Conservation (phyloP, 2,329 filamentous ascomycete genomes). For the Teratosphaeria nubilosa region DNA sequence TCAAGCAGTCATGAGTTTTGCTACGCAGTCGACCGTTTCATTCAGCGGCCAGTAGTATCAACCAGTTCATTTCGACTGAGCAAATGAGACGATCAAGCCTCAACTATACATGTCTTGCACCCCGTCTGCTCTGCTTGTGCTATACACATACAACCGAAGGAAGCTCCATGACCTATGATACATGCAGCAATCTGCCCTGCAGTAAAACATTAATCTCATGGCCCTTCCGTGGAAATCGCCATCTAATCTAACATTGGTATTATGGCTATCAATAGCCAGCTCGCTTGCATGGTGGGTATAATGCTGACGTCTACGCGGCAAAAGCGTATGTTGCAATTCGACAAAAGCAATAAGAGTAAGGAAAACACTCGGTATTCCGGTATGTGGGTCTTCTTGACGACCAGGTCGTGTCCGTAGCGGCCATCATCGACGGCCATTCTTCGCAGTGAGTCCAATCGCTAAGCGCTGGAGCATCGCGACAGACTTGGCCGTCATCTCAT, state of each 20-base stretch:
- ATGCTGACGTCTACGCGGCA: not conserved
- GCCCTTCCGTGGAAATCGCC: too few relatives aligned
- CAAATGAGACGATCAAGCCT: not conserved
- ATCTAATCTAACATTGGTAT: too few relatives aligned
- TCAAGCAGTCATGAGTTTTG: too few relatives aligned
- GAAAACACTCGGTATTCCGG: not conserved
- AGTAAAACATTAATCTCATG: not conserved
- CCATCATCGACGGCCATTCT: not conserved
- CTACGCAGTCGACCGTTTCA: too few relatives aligned
- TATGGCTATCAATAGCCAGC: too few relatives aligned
- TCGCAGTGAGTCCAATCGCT: not conserved
- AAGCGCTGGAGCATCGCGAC: slow-evolving; percentile 14
- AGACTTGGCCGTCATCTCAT: slow-evolving; percentile 19
- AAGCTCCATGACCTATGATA: not conserved
- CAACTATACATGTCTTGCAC: not conserved
- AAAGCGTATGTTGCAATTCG: not conserved
- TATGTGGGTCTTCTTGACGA: not conserved
- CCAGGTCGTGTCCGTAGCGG: not conserved
- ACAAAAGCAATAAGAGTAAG: not conserved
- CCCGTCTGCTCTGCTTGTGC: too few relatives aligned
- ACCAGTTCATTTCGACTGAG: not conserved
- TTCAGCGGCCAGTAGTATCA: too few relatives aligned
- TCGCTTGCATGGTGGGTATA: not conserved
- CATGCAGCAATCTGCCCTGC: not conserved
- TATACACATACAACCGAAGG: not conserved